Evolutionary conservation across 2,329 filamentous ascomycete species (phyloP), one percentile per base, ranked within the genome.

Genomic region (Xylaria sp.): DNA sequence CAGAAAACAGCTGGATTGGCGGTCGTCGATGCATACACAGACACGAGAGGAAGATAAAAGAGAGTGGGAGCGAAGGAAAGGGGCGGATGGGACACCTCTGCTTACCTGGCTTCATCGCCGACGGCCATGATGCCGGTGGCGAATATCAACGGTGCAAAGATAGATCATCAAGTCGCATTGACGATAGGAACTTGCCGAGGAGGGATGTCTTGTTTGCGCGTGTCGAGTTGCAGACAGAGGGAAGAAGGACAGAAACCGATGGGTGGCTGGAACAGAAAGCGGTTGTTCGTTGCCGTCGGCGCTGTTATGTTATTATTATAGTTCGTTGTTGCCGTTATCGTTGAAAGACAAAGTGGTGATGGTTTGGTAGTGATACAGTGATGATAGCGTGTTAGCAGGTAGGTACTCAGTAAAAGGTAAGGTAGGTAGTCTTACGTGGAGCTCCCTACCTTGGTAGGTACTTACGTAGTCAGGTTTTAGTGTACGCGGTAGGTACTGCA

Each of bases 21-120:
- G 25, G 56, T 13, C 15, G 12, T 59, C 6, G 39, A 62, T 23
- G 54, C 9, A 28, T 15, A 7, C 12, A 8, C 3, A 28, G 28
- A 28, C 28, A 28, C 28, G 28, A 28, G 28, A 28, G 28, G 28
- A 28, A 28, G 28, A 6, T 6, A 28, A 25, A 15, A 8, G 13
- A 10, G 4, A 55, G 18, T 2, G 46, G 20, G 46, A n/a, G 46
- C 5, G 13, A 41, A 12, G 46, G n/a, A 10, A 6, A 48, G 46
- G 6, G 8, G n/a, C 60, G 62, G 57, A 55, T 25, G 34, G 41
- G 64, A 54, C 28, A 46, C 6, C 18, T 23, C 46, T 50, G 31
- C 60, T 69, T 81, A 88, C 86, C 83, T 80, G 77, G 81, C 82
- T 78, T 88, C 84, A 77, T 86, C 82, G 77, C 83, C 84, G 76